Evolutionary conservation across 78 protist genomes (phyloP).

Genomic region (Polysphondylium violaceum): DNA sequence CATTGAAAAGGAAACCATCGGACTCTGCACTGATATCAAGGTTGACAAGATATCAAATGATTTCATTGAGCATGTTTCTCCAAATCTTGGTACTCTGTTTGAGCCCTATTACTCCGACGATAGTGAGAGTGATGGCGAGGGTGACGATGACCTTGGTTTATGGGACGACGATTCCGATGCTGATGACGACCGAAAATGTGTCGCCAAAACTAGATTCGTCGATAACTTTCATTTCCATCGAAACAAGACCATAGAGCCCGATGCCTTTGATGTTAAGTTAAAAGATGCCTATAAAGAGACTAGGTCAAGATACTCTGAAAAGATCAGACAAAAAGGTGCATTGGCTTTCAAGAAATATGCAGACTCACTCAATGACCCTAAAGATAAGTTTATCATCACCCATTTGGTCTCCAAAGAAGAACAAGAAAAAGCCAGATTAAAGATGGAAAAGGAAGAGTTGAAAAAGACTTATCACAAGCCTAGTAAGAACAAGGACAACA

Average conservation of each 20-base stretch:
- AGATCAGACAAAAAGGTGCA: not conserved
- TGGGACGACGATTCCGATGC: not conserved
- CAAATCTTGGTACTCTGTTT: not conserved
- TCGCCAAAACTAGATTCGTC: not conserved
- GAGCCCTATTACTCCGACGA: not conserved
- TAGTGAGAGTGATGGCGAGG: no score
- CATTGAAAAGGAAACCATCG: not conserved
- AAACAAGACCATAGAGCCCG: slow-evolving; percentile 6
- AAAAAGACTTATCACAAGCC: slow-evolving; percentile 7
- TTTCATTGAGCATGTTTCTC: not conserved
- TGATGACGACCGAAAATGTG: not conserved
- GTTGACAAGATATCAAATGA: not conserved
- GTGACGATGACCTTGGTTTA: not conserved
- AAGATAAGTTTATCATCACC: slow-evolving; percentile 7
- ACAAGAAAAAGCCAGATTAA: not conserved
- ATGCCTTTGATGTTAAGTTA: slow-evolving; percentile 1
- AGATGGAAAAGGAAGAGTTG: slow-evolving; percentile 12
- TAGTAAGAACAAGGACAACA: not conserved
- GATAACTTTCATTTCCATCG: slow-evolving; percentile 35
- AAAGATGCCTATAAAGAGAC: not conserved
- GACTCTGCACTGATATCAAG: not conserved
- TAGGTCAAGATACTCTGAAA: not conserved
- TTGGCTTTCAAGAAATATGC: slow-evolving; percentile 1
- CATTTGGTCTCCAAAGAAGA: not conserved
- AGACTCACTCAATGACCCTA: slow-evolving; percentile 47